Evolutionary conservation across 805 yeast genomes (phyloP).

Genomic region (Saturnispora sekii): DNA sequence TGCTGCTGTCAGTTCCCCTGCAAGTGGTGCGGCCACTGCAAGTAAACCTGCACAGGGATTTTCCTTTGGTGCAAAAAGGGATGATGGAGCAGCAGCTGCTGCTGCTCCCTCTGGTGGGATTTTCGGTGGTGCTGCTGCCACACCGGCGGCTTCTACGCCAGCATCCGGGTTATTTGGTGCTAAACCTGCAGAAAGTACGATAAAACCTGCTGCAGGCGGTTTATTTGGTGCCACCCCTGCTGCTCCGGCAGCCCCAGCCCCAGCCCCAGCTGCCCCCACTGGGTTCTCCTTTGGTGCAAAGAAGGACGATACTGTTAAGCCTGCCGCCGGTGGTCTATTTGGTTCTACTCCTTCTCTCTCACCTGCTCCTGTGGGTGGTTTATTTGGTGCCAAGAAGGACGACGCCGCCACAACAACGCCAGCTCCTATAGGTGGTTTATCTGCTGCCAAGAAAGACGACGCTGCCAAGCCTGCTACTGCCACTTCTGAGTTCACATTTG

Average conservation of each 20-base stretch:
- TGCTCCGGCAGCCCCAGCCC: slow-evolving; percentile 8
- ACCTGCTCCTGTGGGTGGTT: neutral
- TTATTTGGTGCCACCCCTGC: slow-evolving; percentile 8
- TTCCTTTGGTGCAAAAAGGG: slow-evolving; percentile 1
- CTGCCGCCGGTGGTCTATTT: slow-evolving; percentile 11
- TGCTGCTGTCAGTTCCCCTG: neutral
- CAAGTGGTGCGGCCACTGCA: slow-evolving; percentile 1
- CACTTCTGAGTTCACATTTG: slow-evolving; percentile 12
- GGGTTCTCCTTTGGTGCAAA: slow-evolving; percentile 4
- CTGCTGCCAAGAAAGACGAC: slow-evolving; percentile 12
- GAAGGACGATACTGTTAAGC: slow-evolving; percentile 4
- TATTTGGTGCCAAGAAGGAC: slow-evolving; percentile 9
- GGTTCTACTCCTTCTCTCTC: slow-evolving; percentile 1
- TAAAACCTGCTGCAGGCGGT: slow-evolving; percentile 5
- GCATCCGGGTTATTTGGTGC: slow-evolving; percentile 9
- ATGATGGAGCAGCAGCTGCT: slow-evolving; percentile 7
- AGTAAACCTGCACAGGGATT: slow-evolving; percentile 3
- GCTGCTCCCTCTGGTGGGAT: slow-evolving; percentile 11
- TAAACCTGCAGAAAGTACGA: slow-evolving; percentile 9
- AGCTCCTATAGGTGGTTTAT: slow-evolving; percentile 10
- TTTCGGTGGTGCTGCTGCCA: slow-evolving; percentile 1
- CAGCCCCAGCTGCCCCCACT: neutral
- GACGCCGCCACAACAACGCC: slow-evolving; percentile 8
- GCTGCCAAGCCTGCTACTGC: slow-evolving; percentile 9
- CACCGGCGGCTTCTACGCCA: slow-evolving; percentile 4